Evolutionary conservation across 257 asterid species (phyloP).

Genomic region (Linaria vulgaris): DNA sequence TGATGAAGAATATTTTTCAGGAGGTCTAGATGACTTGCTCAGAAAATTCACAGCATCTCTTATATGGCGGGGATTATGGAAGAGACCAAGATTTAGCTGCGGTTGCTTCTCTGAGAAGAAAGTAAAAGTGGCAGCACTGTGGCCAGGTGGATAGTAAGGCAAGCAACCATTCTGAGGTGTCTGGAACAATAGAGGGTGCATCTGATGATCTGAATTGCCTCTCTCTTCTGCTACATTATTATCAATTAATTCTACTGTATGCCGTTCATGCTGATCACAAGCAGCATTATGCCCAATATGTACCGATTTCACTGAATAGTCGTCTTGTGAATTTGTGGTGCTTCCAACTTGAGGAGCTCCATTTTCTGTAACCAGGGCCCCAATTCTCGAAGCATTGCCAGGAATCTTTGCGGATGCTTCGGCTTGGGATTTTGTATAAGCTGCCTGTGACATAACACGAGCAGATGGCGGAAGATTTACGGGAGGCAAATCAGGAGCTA

Average conservation of each 20-base stretch:
- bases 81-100: conserved; percentile 67
- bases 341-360: conserved; percentile 29
- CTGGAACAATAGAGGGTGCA: conserved; percentile 96
- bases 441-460: conserved; percentile 87
- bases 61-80: conserved; percentile 66
- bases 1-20: conserved; percentile 43
- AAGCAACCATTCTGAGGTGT: conserved; percentile 57
- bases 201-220: conserved; percentile 66
- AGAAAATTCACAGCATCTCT: conserved; percentile 63
- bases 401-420: conserved; percentile 32
- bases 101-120: conserved; percentile 70
- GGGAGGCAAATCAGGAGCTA: conserved; percentile 94
- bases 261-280: conserved; percentile 40
- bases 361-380: conserved; percentile 29
- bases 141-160: conserved; percentile 46
- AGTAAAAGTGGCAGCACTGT: conserved; percentile 42
- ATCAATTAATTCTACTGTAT: conserved; percentile 30
- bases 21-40: conserved; percentile 57
- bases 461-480: conserved; percentile 98
- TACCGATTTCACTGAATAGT: conserved; percentile 36
- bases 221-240: conserved; percentile 41
- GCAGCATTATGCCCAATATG: conserved; percentile 28
- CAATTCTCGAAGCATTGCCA: conserved; percentile 30
- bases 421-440: conserved; percentile 61
- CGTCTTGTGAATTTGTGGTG: conserved; percentile 27